Evolutionary conservation across 495 filamentous ascomycete species (phyloP).

Genomic region (Xylaria grammica): DNA sequence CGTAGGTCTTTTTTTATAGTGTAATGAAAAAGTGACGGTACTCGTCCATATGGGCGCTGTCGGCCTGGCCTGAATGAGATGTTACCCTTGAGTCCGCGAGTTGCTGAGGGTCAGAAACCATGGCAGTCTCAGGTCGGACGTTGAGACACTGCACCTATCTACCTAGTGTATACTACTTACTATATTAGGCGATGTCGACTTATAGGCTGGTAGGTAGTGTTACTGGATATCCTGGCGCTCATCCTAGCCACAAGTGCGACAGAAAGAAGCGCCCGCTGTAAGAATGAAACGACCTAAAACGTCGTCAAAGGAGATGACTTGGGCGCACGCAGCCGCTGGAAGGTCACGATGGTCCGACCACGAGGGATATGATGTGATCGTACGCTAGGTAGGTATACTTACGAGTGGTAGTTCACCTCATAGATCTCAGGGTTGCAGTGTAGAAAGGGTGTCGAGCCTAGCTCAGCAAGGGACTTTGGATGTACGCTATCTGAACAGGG

Average conservation of each 20-base stretch:
- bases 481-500: too few relatives aligned
- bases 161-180: not conserved
- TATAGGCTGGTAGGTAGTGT: too few relatives aligned
- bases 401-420: too few relatives aligned
- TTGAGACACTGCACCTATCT: slow-evolving; percentile 3
- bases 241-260: not conserved
- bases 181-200: not conserved
- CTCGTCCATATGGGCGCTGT: too few relatives aligned
- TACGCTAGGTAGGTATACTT: too few relatives aligned
- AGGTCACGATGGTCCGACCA: too few relatives aligned
- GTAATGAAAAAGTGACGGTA: too few relatives aligned
- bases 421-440: too few relatives aligned
- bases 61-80: too few relatives aligned
- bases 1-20: too few relatives aligned
- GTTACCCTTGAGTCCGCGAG: not conserved
- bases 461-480: too few relatives aligned
- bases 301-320: not conserved
- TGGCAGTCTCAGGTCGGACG: slow-evolving; percentile 3
- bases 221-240: slow-evolving; percentile 7
- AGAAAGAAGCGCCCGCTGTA: slow-evolving; percentile 2
- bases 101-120: slow-evolving; percentile 10
- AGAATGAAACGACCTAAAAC: slow-evolving; percentile 12
- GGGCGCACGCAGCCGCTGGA: not conserved
- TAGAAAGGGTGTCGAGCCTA: too few relatives aligned
- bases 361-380: not conserved